phyloP scores from a whole-genome alignment of 2,329 filamentous ascomycete species.

The Fusarium domesticum region DNA sequence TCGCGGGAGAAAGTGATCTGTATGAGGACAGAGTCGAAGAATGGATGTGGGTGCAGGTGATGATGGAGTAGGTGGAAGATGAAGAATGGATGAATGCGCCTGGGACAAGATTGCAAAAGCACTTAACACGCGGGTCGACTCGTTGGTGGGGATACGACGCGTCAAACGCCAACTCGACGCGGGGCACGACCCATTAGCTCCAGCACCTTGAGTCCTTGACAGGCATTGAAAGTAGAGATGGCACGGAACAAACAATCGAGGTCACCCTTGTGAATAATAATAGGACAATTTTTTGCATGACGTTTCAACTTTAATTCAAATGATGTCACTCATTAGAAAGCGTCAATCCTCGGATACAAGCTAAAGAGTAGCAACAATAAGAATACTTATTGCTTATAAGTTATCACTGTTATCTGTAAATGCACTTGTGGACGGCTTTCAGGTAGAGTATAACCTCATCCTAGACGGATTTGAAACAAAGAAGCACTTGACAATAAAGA shows the following conservation, averaged over 20 bases:
- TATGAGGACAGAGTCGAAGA: not conserved
- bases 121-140: constrained; percentile 15
- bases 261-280: no score
- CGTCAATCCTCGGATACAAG: no score
- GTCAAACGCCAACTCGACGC: constrained; percentile 3
- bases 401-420: no score
- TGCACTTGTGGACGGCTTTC: no score
- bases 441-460: no score
- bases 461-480: not conserved
- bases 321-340: no score
- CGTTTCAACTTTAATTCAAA: no score
- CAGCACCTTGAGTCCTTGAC: not conserved
- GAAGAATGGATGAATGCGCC: constrained; percentile 9
- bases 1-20: not conserved
- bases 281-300: no score
- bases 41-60: constrained; percentile 1
- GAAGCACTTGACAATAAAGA: not conserved
- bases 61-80: constrained; percentile 11
- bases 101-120: constrained; percentile 2
- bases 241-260: no score
- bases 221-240: no score
- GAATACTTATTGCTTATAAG: no score
- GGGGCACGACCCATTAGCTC: constrained; percentile 1
- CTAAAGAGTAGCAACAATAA: no score
- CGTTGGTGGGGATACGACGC: constrained; percentile 7